phyloP scores from a whole-genome alignment of 306 rosid genomes.

The Pueraria montana region DNA sequence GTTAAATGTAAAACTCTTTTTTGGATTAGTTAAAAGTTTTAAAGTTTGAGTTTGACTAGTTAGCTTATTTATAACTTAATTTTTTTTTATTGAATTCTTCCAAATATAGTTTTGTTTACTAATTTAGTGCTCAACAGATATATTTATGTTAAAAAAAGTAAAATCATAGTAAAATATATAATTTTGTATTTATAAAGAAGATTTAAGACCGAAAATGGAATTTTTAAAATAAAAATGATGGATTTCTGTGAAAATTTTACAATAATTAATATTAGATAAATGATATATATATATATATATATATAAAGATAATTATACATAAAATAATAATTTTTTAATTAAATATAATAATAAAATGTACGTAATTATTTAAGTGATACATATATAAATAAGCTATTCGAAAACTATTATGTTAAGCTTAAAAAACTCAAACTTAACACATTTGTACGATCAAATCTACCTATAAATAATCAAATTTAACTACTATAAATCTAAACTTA shows the following conservation, averaged over 20 bases:
- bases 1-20: neutral
- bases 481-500: neutral
- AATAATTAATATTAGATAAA: no score
- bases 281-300: no score
- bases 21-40: neutral
- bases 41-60: neutral
- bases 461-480: no score
- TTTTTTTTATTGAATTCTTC: neutral
- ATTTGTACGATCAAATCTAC: neutral
- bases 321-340: no score
- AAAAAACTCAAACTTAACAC: neutral
- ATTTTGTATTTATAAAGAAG: no score
- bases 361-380: no score
- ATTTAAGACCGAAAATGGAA: neutral
- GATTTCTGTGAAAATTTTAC: no score
- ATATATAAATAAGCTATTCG: neutral
- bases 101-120: neutral
- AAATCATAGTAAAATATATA: no score
- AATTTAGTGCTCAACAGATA: neutral
- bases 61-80: neutral
- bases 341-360: no score
- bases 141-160: no score
- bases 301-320: no score
- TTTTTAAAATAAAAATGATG: no score
- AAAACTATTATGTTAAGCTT: neutral